Base-by-base conservation (phyloP, 176 grass and related monocot genomes). In the Typha latifolia region DNA sequence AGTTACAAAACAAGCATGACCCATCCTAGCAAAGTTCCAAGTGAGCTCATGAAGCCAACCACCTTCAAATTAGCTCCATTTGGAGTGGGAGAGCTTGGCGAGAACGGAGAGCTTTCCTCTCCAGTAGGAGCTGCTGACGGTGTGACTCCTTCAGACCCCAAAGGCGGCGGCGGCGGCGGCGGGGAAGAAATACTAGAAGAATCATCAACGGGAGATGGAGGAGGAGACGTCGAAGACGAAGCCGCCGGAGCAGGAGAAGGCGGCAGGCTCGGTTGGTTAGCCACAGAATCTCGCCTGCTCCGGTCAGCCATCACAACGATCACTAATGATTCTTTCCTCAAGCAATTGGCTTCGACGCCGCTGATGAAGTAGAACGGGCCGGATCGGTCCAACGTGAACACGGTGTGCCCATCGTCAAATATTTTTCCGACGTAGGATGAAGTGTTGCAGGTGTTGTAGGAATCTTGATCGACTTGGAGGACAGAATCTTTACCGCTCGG, bases 361-460 rank as follows among this genome's bases (percentile, higher is more conserved):
- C 87, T 96, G 74, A 96, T 74, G 91, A 96, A 96, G 74, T 85
- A 96, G 79, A 85, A 91, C 0, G 68, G 27, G 0, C 91, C 91
- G 3, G 91, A 88, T 18, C 71, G 82, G 77, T 83, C 50, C 47
- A 91, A 27, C 32, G 82, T 79, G 82, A 88, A 79, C 0, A 84
- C 77, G 0, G 84, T 88, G 80, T 51, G 78, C 71, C 91, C 91
- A 73, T 85, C 84, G 48, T 79, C 62, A 64, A 84, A 86, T 29
- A 29, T 3, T 77, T 73, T 91, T 1, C 32, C 9, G 13, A 74
- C 0, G 70, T 32, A 71, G 0, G 80, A 62, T 2, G 77, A 69
- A 11, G 80, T 82, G 87, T 96, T 96, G 87, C 91, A 86, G 1
- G 79, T 65, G 74, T 81, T 68, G 79, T 96, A 96, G 22, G 73